phyloP scores from a whole-genome alignment of 306 rosid genomes.

The Prunus campanulata region DNA sequence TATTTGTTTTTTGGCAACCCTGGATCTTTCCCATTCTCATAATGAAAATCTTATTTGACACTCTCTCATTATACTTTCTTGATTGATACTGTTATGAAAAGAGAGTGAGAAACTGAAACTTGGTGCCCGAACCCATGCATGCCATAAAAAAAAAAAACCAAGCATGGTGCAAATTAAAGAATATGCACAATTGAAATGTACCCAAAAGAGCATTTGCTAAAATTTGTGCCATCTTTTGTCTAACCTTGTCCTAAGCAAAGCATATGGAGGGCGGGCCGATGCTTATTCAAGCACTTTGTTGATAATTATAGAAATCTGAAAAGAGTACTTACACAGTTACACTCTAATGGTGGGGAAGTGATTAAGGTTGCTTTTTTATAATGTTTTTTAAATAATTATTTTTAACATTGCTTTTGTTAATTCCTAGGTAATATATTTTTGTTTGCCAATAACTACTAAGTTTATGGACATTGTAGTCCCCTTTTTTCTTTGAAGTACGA shows the following conservation, averaged over 20 bases:
- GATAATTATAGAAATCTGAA: background rate
- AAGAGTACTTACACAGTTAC: background rate
- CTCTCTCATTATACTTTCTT: too few relatives aligned
- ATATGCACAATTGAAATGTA: background rate
- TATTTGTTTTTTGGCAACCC: too few relatives aligned
- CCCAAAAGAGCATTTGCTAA: background rate
- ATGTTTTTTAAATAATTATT: too few relatives aligned
- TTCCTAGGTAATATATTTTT: background rate
- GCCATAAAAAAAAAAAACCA: background rate
- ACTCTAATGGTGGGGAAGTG: background rate
- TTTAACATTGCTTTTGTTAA: background rate
- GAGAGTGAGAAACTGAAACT: background rate
- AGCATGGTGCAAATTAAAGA: background rate
- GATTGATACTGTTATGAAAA: background rate
- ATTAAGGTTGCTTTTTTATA: background rate
- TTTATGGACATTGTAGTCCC: background rate
- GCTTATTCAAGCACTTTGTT: background rate
- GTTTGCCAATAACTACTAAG: background rate
- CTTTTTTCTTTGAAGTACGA: too few relatives aligned
- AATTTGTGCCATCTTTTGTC: conserved; percentile 10
- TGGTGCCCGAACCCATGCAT: background rate
- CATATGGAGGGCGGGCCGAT: background rate
- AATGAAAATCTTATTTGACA: too few relatives aligned
- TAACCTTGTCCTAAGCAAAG: conserved; percentile 3
- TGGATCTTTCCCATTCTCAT: too few relatives aligned